Conservation (phyloP, 345 rosid genomes). For the Salix caprea region DNA sequence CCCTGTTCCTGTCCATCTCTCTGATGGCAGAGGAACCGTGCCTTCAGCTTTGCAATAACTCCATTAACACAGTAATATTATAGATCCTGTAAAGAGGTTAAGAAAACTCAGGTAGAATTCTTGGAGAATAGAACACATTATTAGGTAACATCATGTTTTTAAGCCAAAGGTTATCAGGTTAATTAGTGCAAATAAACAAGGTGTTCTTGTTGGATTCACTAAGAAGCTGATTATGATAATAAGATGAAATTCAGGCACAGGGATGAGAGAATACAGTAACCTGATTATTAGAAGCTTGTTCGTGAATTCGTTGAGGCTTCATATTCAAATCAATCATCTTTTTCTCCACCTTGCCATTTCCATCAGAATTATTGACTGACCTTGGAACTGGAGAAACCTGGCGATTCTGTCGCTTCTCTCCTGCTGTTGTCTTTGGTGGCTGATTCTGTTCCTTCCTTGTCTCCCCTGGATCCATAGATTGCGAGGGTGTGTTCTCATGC, state of each 20-base stretch:
- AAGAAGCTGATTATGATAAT: too few species aligned
- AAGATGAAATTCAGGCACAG: neutral
- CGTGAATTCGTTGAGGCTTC: constrained; percentile 53
- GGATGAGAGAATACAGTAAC: constrained; percentile 23
- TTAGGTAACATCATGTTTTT: neutral
- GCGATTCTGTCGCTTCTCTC: constrained; percentile 40
- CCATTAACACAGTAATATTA: neutral
- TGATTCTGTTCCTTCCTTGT: constrained; percentile 27
- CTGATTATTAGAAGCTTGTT: constrained; percentile 53
- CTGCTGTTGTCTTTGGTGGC: constrained; percentile 18
- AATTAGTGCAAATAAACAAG: too few species aligned
- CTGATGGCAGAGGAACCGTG: neutral
- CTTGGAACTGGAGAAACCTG: constrained; percentile 23
- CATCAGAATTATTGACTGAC: constrained; percentile 34
- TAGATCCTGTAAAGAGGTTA: neutral
- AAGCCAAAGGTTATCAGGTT: too few species aligned
- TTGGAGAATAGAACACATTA: neutral
- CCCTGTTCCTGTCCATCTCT: neutral
- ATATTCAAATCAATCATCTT: constrained; percentile 71
- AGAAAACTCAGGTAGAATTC: neutral
- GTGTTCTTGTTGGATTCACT: too few species aligned
- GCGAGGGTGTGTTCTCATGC: constrained; percentile 21
- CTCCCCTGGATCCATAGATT: constrained; percentile 32
- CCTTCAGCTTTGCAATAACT: neutral
- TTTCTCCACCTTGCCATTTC: constrained; percentile 29